Evolutionary conservation across 306 rosid genomes (phyloP).

Genomic region (Rosa chinensis): DNA sequence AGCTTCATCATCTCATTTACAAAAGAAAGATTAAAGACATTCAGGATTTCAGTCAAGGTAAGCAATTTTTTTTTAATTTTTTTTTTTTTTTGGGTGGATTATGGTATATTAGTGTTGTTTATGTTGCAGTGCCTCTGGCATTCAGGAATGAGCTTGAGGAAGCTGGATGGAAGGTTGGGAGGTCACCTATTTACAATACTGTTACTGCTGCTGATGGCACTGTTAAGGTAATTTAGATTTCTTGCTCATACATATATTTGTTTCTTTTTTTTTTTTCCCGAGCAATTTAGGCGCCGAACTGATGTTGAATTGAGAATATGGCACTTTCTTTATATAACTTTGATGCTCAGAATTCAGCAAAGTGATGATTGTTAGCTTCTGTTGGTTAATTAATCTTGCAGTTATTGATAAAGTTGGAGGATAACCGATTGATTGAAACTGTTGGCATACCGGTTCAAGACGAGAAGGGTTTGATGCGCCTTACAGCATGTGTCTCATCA

Average conservation of each 20-base stretch:
- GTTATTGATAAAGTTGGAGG: slow-evolving; percentile 88
- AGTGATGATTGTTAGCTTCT: slow-evolving; percentile 1
- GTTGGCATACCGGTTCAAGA: slow-evolving; percentile 90
- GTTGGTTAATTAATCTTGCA: slow-evolving; percentile 37
- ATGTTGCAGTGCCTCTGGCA: slow-evolving; percentile 67
- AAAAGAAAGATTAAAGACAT: slow-evolving; percentile 77
- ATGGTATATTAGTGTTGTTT: background rate
- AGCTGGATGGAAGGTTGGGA: slow-evolving; percentile 93
- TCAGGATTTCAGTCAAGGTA: slow-evolving; percentile 70
- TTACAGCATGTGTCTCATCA: slow-evolving; percentile 95
- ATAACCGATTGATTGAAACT: slow-evolving; percentile 88
- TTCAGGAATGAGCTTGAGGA: slow-evolving; percentile 83
- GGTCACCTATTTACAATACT: slow-evolving; percentile 65
- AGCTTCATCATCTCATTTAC: slow-evolving; percentile 82
- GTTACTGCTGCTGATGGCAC: slow-evolving; percentile 93
- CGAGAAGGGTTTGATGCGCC: slow-evolving; percentile 58
- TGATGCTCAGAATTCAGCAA: background rate
- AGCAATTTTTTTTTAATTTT: slow-evolving; percentile 15
- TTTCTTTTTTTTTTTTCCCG: background rate
- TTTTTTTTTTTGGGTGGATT: background rate
- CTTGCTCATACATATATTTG: background rate
- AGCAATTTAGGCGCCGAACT: background rate
- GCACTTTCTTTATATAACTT: background rate
- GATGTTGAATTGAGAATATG: background rate
- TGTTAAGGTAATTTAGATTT: slow-evolving; percentile 55